Evolutionary conservation across 2,329 filamentous ascomycete genomes (phyloP).

Genomic region (Fusarium sp.): DNA sequence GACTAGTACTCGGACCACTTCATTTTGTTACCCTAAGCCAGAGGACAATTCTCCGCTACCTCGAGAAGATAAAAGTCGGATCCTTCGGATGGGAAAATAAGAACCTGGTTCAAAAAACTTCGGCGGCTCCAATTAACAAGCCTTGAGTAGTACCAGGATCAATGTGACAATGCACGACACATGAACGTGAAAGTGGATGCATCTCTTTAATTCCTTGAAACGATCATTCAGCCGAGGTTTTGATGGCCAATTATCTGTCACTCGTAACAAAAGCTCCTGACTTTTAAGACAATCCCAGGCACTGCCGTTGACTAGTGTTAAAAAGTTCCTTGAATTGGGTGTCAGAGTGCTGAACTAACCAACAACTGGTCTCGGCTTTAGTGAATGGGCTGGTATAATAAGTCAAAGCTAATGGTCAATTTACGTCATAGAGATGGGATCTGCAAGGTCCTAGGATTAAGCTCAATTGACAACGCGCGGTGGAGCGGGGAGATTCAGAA

Average conservation of each 20-base stretch:
- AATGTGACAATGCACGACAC: neutral
- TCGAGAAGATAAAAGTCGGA: neutral
- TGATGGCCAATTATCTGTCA: neutral
- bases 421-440: neutral
- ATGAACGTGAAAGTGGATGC: slow-evolving; percentile 16
- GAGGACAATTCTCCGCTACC: neutral
- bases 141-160: slow-evolving; percentile 1
- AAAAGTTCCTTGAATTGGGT: slow-evolving; percentile 25
- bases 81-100: neutral
- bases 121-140: slow-evolving; percentile 17
- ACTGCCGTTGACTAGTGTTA: slow-evolving; percentile 28
- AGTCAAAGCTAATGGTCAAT: neutral
- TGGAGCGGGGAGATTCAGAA: slow-evolving; percentile 19
- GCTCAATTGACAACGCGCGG: neutral
- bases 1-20: rapidly evolving
- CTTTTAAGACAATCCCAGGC: slow-evolving; percentile 21
- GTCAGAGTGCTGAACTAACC: slow-evolving; percentile 17
- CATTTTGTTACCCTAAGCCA: rapidly evolving
- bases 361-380: neutral
- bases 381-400: neutral
- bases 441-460: slow-evolving; percentile 18
- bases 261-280: slow-evolving; percentile 16
- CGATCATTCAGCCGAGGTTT: slow-evolving; percentile 6
- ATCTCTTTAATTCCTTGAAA: slow-evolving; percentile 2
- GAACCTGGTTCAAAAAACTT: neutral